Percentiles rank a stretch among this genome's conserved stretches.
These are phyloP conservation scores for Hordeum pubiflorum DNA, from an alignment of 202 grass and related monocot genomes.

Conservation along the genomic window DNA sequence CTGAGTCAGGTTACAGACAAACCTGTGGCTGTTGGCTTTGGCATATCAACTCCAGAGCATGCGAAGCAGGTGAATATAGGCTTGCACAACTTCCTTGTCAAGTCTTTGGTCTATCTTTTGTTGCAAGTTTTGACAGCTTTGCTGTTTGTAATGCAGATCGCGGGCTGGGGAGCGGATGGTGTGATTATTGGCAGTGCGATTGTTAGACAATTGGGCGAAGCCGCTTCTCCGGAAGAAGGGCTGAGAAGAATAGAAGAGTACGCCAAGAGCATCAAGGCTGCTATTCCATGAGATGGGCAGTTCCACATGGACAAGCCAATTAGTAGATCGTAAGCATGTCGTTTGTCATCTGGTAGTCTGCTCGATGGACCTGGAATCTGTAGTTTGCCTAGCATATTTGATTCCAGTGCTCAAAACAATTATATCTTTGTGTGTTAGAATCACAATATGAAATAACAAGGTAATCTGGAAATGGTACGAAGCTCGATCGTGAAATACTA, in stretches of 20 bases:
- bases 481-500: not conserved
- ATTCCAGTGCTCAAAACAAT: not conserved
- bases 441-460: not conserved
- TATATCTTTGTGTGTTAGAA: not conserved
- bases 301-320: not conserved
- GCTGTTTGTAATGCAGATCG: conserved; percentile 13
- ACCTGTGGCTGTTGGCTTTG: conserved; percentile 55
- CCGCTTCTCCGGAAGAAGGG: conserved; percentile 65
- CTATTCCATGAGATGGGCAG: conserved; percentile 44
- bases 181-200: conserved; percentile 89
- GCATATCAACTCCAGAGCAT: conserved; percentile 59
- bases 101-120: not conserved
- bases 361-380: not conserved
- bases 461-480: not conserved
- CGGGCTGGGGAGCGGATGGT: conserved; percentile 81
- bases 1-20: conserved; percentile 37
- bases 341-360: not conserved
- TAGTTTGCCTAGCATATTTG: not conserved
- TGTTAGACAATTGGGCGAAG: conserved; percentile 66
- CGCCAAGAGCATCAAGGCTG: conserved; percentile 57
- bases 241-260: conserved; percentile 68
- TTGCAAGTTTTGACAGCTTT: not conserved
- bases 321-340: not conserved
- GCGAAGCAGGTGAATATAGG: conserved; percentile 39
- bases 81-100: not conserved